A percentile compares a stretch with the other conserved stretches of the same genome.
phyloP scores from a whole-genome alignment of 108 stramenopile genomes.

The Cyclotella choctawhatcheeana region DNA sequence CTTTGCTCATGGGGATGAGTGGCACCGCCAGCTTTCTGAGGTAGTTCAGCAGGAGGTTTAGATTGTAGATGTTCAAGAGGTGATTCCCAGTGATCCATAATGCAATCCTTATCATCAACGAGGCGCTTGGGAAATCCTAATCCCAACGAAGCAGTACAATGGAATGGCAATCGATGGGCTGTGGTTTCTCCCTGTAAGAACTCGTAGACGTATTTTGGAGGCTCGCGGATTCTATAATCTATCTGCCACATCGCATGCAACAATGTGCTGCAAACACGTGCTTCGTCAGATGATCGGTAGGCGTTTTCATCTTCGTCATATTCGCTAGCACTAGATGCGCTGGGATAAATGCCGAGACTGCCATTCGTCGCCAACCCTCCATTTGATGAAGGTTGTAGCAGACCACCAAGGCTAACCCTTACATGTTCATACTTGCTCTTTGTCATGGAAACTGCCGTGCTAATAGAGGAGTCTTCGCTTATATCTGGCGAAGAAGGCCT shows the following conservation, averaged over 20 bases:
- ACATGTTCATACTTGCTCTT: conserved; percentile 24
- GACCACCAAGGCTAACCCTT: conserved; percentile 22
- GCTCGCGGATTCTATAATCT: conserved; percentile 72
- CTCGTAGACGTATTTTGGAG: conserved; percentile 67
- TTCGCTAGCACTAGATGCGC: conserved; percentile 69
- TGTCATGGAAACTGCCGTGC: conserved; percentile 46
- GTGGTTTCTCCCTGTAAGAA: neutral
- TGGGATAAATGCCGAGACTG: conserved; percentile 56
- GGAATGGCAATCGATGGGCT: conserved; percentile 50
- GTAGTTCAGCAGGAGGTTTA: conserved; percentile 4
- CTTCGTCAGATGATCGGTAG: conserved; percentile 74
- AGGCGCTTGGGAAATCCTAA: conserved; percentile 37
- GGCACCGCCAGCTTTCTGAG: conserved; percentile 15
- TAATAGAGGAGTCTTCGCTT: conserved; percentile 56
- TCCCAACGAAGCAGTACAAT: conserved; percentile 56
- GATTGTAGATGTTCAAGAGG: conserved; percentile 47
- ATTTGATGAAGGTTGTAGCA: too few relatives aligned
- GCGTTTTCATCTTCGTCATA: conserved; percentile 78
- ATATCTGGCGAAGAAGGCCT: conserved; percentile 43
- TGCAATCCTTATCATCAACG: conserved; percentile 28
- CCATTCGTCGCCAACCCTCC: neutral
- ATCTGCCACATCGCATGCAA: conserved; percentile 88
- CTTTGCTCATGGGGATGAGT: conserved; percentile 20
- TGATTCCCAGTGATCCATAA: conserved; percentile 52
- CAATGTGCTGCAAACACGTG: conserved; percentile 76